phyloP scores from a whole-genome alignment of 2,329 filamentous ascomycete species.

The Cladosporium sp. region DNA sequence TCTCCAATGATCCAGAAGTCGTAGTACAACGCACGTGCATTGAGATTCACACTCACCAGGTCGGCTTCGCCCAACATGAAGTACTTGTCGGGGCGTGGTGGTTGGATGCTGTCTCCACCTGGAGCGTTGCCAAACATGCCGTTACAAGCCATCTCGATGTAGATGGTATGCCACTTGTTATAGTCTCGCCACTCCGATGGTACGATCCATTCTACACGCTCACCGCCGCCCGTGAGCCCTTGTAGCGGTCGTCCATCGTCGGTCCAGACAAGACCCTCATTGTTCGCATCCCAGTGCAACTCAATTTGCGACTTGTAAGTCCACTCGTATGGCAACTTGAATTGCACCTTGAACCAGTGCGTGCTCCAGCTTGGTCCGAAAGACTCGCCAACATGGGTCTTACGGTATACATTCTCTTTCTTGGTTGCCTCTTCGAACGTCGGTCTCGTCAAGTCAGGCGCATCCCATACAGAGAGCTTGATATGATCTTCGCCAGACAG shows the following conservation, averaged over 20 bases:
- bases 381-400: slow-evolving; percentile 67
- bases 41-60: slow-evolving; percentile 83
- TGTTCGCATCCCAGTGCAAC: slow-evolving; percentile 92
- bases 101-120: slow-evolving; percentile 80
- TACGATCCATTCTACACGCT: slow-evolving; percentile 87
- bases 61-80: slow-evolving; percentile 73
- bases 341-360: slow-evolving; percentile 87
- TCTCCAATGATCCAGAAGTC: slow-evolving; percentile 96
- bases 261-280: slow-evolving; percentile 92
- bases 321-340: slow-evolving; percentile 73
- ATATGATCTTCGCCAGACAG: slow-evolving; percentile 69
- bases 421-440: slow-evolving; percentile 77
- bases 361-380: slow-evolving; percentile 97
- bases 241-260: slow-evolving; percentile 86
- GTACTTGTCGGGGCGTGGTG: slow-evolving; percentile 78
- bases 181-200: slow-evolving; percentile 71
- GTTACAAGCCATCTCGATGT: slow-evolving; percentile 98
- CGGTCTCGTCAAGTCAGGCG: slow-evolving; percentile 72
- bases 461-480: slow-evolving; percentile 64
- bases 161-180: slow-evolving; percentile 81
- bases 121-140: slow-evolving; percentile 94
- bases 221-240: slow-evolving; percentile 83
- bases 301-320: slow-evolving; percentile 77
- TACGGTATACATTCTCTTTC: slow-evolving; percentile 63
- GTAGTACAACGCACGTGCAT: slow-evolving; percentile 76